Evolutionary conservation across 2,329 filamentous ascomycete genomes (phyloP), one percentile per base, ranked within the genome.

Genomic region (Cladophialophora yegresii): DNA sequence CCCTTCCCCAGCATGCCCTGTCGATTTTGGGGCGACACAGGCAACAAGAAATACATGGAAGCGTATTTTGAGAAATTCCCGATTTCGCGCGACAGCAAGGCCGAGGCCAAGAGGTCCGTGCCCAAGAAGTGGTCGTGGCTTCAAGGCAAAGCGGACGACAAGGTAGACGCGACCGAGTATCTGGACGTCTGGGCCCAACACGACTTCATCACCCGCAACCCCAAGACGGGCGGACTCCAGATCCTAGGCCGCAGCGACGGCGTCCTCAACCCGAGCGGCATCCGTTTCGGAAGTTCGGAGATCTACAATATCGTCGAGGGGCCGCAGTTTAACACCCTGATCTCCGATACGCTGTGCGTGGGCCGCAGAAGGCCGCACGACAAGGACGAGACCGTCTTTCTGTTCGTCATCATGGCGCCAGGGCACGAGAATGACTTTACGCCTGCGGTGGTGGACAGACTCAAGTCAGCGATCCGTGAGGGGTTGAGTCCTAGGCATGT

Each of bases 271-370:
- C 80, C 80, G 1, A 77, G 75, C 12, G 80, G 80, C 6, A 78
- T 82, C 61, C 77, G 80, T 28, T 82, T 82, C 59, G 80, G 80
- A 22, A 77, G 73, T 10, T 73, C 75, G 1, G 80, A 82, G 69
- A 79, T 82, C 58, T 82, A 83, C 71, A 73, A 75, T n/a, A 77
- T 83, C 53, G 76, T 78, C n/a, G 80, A 82, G 67, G 74, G 74
- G 4, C 67, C 66, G 16, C 60, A 50, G 2, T 68, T 76, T 16
- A 75, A 73, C 49, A 58, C 60, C n/a, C 47, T 71, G 40, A 74
- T 79, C 58, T 72, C 72, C 45, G 76, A 78, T 61, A 75, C 71
- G 28, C 71, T 79, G 10, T 79, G 77, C 63, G 75, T 79, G 13
- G 75, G 76, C 7, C 75, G 77, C 0, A 71, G 76, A 32, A 68